Evolutionary conservation across 495 filamentous ascomycete genomes (phyloP).

Genomic region (Xylaria cubensis): DNA sequence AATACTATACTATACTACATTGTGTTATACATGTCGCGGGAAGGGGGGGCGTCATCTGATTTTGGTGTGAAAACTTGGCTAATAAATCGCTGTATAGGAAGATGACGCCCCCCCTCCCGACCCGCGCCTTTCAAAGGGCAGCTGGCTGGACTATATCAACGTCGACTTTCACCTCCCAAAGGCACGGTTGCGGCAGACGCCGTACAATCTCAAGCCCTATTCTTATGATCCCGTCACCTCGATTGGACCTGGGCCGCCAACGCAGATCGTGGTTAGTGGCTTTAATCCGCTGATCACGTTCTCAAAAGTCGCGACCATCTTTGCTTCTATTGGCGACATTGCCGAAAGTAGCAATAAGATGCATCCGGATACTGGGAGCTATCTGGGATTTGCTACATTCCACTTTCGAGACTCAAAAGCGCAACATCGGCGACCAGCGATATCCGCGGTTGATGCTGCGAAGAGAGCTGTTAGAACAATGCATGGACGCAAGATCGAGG

Average conservation of each 20-base stretch:
- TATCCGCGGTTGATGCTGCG: constrained; percentile 78
- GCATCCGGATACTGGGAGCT: constrained; percentile 89
- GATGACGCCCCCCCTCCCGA: constrained; percentile 73
- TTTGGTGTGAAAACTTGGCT: constrained; percentile 54
- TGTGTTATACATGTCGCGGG: constrained; percentile 43
- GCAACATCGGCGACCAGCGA: constrained; percentile 49
- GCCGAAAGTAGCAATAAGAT: constrained; percentile 87
- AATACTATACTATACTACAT: constrained; percentile 47
- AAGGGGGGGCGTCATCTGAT: constrained; percentile 64
- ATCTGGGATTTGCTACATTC: constrained; percentile 89
- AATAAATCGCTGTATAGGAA: constrained; percentile 63
- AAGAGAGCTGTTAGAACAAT: constrained; percentile 74
- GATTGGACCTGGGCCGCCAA: constrained; percentile 85
- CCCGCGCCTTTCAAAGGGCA: constrained; percentile 72
- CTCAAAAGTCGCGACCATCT: constrained; percentile 77
- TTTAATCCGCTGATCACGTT: constrained; percentile 88
- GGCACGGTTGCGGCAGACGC: constrained; percentile 72
- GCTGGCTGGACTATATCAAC: constrained; percentile 63
- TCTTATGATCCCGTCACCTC: constrained; percentile 79
- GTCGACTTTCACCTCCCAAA: constrained; percentile 75
- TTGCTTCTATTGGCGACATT: constrained; percentile 87
- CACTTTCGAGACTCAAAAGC: constrained; percentile 79
- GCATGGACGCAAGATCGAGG: constrained; percentile 74
- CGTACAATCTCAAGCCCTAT: constrained; percentile 79
- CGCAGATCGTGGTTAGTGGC: constrained; percentile 87